phyloP scores from a whole-genome alignment of 2,329 filamentous ascomycete species.

The Neocatenulostroma microsporum region DNA sequence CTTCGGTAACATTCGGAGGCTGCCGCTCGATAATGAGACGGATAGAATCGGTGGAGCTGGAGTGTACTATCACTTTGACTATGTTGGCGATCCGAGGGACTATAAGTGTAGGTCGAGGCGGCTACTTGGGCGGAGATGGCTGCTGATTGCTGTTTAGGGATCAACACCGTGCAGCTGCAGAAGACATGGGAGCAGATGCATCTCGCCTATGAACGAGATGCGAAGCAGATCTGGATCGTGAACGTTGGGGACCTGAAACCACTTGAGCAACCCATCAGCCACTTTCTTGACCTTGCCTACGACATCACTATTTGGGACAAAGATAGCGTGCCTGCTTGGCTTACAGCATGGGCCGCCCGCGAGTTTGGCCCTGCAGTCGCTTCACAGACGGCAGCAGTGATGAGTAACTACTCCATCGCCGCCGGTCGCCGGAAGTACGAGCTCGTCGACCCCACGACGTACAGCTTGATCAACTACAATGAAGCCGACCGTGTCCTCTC shows the following conservation, averaged over 20 bases:
- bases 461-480: conserved; percentile 56
- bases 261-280: conserved; percentile 54
- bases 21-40: conserved; percentile 55
- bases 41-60: conserved; percentile 54
- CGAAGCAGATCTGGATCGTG: conserved; percentile 57
- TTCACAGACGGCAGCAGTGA: conserved; percentile 43
- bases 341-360: conserved; percentile 48
- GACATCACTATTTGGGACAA: conserved; percentile 52
- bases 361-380: conserved; percentile 49
- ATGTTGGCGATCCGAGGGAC: conserved; percentile 52
- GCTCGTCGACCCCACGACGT: conserved; percentile 51
- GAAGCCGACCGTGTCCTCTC: conserved; percentile 53
- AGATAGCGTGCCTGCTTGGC: conserved; percentile 50
- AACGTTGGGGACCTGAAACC: conserved; percentile 62
- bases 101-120: no score
- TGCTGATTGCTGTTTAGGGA: no score
- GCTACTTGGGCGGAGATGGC: no score
- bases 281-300: conserved; percentile 62
- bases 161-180: conserved; percentile 58
- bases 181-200: conserved; percentile 61
- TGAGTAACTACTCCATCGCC: conserved; percentile 51
- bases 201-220: conserved; percentile 52
- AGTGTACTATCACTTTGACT: conserved; percentile 60
- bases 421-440: conserved; percentile 56
- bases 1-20: conserved; percentile 53